A percentile compares a stretch with the other conserved stretches of the same genome.
Conservation (phyloP, 352 stramenopile genomes). For the Pythium periplocum region DNA sequence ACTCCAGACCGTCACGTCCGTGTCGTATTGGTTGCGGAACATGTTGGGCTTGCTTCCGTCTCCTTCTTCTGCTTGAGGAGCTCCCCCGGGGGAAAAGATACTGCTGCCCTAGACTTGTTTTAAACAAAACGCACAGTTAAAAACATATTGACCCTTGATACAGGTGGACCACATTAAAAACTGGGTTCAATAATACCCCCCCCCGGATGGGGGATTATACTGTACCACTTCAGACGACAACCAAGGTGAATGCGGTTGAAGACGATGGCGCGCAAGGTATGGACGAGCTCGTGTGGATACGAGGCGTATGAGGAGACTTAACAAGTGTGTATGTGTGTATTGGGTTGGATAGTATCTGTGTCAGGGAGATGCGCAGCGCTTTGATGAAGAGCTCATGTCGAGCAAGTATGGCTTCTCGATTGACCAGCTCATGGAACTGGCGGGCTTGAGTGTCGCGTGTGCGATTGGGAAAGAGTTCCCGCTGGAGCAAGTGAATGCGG, state of each 20-base stretch:
- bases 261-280: neutral
- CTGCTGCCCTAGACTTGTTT: neutral
- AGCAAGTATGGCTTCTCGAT: slow-evolving; percentile 86
- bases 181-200: too few relatives aligned
- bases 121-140: slow-evolving; percentile 1
- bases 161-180: slow-evolving; percentile 12
- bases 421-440: slow-evolving; percentile 99
- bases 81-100: slow-evolving; percentile 1
- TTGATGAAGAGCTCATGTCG: slow-evolving; percentile 92
- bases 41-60: slow-evolving; percentile 48
- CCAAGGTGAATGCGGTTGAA: slow-evolving; percentile 1
- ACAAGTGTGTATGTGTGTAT: neutral
- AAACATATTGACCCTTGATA: too few relatives aligned
- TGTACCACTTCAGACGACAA: too few relatives aligned
- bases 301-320: neutral
- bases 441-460: slow-evolving; percentile 92
- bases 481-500: neutral
- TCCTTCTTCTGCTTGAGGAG: slow-evolving; percentile 7
- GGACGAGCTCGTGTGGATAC: neutral
- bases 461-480: slow-evolving; percentile 81
- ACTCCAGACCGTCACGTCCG: slow-evolving; percentile 99
- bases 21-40: slow-evolving; percentile 99
- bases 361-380: slow-evolving; percentile 62
- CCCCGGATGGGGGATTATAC: too few relatives aligned
- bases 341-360: slow-evolving; percentile 42